Base-by-base conservation (phyloP, 1,139 yeast genomes). In the Schwanniomyces etchellsii region DNA sequence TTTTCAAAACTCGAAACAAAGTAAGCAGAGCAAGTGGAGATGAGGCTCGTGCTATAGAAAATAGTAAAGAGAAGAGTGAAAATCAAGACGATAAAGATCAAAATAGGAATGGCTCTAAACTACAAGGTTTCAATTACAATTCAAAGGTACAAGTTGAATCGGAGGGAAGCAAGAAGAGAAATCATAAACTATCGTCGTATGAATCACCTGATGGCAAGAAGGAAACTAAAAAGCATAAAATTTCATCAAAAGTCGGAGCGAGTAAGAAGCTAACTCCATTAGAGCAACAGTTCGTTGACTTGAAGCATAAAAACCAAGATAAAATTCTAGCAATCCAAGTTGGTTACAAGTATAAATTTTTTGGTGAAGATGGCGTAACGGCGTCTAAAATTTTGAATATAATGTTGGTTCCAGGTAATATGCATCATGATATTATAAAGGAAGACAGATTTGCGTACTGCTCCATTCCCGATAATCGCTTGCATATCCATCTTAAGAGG, bases 321-420 rank as follows among this genome's bases (percentile, higher is more conserved):
- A 82, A 84, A 28, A 44, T 91, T 2, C 60, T 91, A 5, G 77
- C 91, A 0, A 69, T 91, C 15, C 93, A 91, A 49, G 93, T 84
- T 5, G 98, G 98, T 0, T 91, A 91, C 57, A 86, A 86, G 53
- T 91, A 78, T 58, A 83, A 83, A 47, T 78, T 88, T 36, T 86
- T 77, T 50, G 96, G 95, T 0, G 70, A 77, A 33, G 96, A 89
- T 57, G 97, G 97, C 0, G 64, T 60, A 12, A 62, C 61, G 3
- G 95, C 81, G 0, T 70, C 95, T 6, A 57, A 64, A 30, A 66
- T 81, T 10, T 55, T 86, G 24, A 80, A 82, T 38, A 81, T 84
- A 31, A 80, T 80, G 77, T 60, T 81, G 16, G 68, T 85, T 1
- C 81, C 83, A 0, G 89, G 93, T 1, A 73, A 76, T 42, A 22